Base-by-base conservation (phyloP, 179 eudicot species). In the Camellia oleifera region DNA sequence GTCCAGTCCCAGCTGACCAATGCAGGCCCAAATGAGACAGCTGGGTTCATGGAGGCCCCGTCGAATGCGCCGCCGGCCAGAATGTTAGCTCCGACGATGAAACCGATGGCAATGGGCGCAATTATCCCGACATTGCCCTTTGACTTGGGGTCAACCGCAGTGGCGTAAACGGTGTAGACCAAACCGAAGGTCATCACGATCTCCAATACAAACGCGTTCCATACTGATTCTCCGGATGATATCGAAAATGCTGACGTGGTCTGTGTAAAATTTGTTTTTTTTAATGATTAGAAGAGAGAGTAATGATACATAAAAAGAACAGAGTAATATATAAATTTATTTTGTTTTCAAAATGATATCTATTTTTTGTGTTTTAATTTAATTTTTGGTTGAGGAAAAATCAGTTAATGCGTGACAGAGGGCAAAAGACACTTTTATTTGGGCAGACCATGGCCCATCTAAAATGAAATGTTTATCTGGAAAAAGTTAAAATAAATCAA, bases 151-250 rank as follows among this genome's bases (percentile, higher is more conserved):
- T 87, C 89, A 9, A 81, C 40, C 3, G 88, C 89, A 44, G 89
- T 87, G 54, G 87, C 89, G 61, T 86, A 86, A 8, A 86, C 89
- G 0, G 89, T 86, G 87, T 86, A 86, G 3, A 87, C 89, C 0
- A 87, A 83, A 7, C 90, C 90, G 69, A 88, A 88, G 9, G 90
- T 88, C 90, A 88, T 86, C 80, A 88, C 90, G 20, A 88, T 88
- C 76, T 88, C 90, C 40, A 88, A 62, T 4, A 88, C 88, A 14
- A 88, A 63, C 5, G 88, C 90, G 68, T 78, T 80, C 79, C 84
- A 84, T 4, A 86, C 88, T 12, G 84, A 78, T 8, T 84, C 87
- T 2, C 87, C 90, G 0, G 85, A 42, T n/a, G 90, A 81, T 26
- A 88, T 7, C 0, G 83, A 44, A 50, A 88, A 88, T 50, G 87